phyloP scores from a whole-genome alignment of 208 protist species.

The Leptomonas seymouri region DNA sequence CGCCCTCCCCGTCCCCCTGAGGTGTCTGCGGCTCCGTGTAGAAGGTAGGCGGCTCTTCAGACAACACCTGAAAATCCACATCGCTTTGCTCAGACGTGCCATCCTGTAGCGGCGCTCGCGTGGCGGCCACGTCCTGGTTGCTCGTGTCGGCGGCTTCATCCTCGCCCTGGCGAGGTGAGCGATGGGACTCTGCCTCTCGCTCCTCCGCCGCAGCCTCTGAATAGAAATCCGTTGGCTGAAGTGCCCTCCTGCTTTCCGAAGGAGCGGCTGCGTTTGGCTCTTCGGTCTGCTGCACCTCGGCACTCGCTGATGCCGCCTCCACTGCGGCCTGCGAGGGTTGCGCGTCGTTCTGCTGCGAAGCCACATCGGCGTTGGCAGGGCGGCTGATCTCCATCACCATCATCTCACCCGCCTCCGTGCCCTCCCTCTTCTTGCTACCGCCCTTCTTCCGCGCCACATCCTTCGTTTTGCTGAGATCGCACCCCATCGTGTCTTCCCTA shows the following conservation, averaged over 20 bases:
- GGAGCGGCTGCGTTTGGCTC: no score
- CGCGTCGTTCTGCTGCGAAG: not conserved
- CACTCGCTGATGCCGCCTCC: not conserved
- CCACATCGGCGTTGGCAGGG: not conserved
- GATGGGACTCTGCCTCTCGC: no score
- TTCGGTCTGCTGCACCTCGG: not conserved
- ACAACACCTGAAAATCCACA: no score
- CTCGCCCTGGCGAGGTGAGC: no score
- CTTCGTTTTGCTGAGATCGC: slow-evolving; percentile 27
- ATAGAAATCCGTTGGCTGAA: no score
- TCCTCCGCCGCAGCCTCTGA: no score
- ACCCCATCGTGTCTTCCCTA: slow-evolving; percentile 20
- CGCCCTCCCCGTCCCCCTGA: not conserved
- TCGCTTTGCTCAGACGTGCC: no score
- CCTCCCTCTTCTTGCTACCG: not conserved
- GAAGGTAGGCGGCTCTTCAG: no score
- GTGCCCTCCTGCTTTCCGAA: no score
- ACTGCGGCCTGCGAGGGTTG: slow-evolving; percentile 5
- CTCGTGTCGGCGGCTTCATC: no score
- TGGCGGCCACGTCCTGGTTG: no score
- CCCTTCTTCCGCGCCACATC: slow-evolving; percentile 2
- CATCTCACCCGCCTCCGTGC: not conserved
- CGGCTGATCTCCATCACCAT: slow-evolving; percentile 2
- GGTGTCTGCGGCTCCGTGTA: slow-evolving; percentile 6
- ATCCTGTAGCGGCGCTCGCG: no score